Evolutionary conservation across 2,329 filamentous ascomycete genomes (phyloP), one percentile per base, ranked within the genome.

Genomic region (Kalmusia sp.): DNA sequence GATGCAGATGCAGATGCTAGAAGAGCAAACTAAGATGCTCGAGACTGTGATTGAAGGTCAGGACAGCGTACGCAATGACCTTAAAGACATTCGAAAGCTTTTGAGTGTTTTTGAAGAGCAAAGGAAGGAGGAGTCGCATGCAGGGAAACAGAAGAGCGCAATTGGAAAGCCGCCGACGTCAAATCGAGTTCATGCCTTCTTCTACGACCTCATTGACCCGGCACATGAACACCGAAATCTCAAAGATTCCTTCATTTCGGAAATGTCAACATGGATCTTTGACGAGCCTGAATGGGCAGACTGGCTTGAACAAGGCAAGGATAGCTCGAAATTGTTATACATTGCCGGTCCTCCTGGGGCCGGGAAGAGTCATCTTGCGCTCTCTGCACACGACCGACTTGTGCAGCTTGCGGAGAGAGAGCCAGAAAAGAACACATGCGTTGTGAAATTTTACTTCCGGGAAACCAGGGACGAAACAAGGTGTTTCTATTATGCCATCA

Each of bases 261-360:
- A 46, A 12, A 46, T 46, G 31, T 46, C 43, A 21, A 46, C 19
- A 15, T 46, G 43, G 43, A 27, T 46, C 21, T 46, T 46, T 8
- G 43, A 35, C 15, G 43, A 46, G 11, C 30, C 31, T 15, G 43
- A 25, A n/a, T 46, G 43, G 43, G 14, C 30, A 17, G 12, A 17
- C 27, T 46, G 43, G 43, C 30, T 46, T 5, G 31, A 22, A n/a
- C 30, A 46, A n/a, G 15, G 19, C 19, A 27, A 24, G 15, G 19
- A 28, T 25, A 27, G 14, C 14, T 46, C 43, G n/a, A 46, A 35
- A 27, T 14, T 46, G 30, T 22, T 46, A 21, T 46, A 27, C 31
- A 37, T 46, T 22, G 22, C 30, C 12, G 43, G 43, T 17, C 31
- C 43, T 8, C 43, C 43, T 4, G 43, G 43, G 14, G 6, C 43